phyloP scores from a whole-genome alignment of 1,284 basidiomycete genomes.

The Sanghuangporus sanghuang region DNA sequence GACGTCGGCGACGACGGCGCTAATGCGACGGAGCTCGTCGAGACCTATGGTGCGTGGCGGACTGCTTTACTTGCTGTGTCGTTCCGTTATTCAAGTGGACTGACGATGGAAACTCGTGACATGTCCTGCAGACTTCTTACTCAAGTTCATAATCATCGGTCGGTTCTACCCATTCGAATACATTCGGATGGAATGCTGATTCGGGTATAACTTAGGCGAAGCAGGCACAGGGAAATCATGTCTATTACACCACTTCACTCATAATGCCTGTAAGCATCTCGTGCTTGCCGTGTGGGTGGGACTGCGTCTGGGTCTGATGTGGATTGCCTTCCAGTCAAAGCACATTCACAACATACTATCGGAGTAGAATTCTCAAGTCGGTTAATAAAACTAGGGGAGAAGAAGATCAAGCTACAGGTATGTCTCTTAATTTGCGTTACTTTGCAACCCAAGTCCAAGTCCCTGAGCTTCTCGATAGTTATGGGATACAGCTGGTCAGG shows the following conservation, averaged over 20 bases:
- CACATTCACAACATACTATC: constrained; percentile 95
- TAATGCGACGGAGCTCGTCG: constrained; percentile 84
- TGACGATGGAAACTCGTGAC: not conserved
- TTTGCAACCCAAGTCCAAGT: not conserved
- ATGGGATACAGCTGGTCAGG: constrained; percentile 98
- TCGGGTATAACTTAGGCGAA: constrained; percentile 58
- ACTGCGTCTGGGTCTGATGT: constrained; percentile 3
- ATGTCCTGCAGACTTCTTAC: constrained; percentile 78
- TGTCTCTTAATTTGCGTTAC: constrained; percentile 21
- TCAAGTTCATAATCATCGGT: constrained; percentile 98
- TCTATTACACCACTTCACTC: constrained; percentile 91
- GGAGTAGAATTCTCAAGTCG: constrained; percentile 94
- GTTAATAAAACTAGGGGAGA: constrained; percentile 85
- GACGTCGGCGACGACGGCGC: constrained; percentile 58
- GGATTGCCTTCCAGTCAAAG: constrained; percentile 65
- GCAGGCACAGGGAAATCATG: constrained; percentile 97
- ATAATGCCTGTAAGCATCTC: constrained; percentile 77
- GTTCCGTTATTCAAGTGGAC: not conserved
- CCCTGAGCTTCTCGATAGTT: constrained; percentile 43
- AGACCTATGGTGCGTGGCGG: constrained; percentile 75
- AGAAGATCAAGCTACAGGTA: constrained; percentile 91
- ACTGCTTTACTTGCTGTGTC: not conserved
- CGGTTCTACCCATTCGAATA: constrained; percentile 21
- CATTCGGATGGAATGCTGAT: constrained; percentile 11
- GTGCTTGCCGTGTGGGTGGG: not conserved